Conservation (phyloP, 108 stramenopile species). For the Nitzschia sp. region DNA sequence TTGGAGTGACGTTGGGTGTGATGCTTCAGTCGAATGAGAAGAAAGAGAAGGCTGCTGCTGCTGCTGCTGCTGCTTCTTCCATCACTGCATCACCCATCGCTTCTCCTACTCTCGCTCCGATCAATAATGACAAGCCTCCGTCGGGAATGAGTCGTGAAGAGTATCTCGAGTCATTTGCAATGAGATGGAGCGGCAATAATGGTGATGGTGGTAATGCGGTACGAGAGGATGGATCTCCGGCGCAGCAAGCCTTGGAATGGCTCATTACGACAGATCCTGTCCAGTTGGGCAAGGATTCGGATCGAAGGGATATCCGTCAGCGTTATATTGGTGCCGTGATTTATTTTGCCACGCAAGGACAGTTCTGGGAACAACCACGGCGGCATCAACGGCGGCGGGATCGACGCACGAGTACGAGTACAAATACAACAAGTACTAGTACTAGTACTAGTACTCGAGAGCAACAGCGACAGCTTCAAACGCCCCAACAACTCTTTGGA, state of each 20-base stretch:
- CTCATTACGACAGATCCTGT: not conserved
- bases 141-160: not conserved
- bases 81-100: too few species aligned
- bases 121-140: too few species aligned
- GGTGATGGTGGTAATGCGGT: too few species aligned
- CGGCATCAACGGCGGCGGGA: not conserved
- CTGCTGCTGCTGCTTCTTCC: too few species aligned
- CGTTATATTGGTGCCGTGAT: constrained; percentile 21
- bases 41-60: too few species aligned
- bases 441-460: too few species aligned
- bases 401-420: not conserved
- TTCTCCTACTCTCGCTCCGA: too few species aligned
- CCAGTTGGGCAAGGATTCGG: not conserved
- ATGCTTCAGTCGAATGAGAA: too few species aligned
- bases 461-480: not conserved
- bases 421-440: too few species aligned
- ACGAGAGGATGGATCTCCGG: not conserved
- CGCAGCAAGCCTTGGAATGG: not conserved
- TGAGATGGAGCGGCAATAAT: not conserved
- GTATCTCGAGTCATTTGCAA: not conserved
- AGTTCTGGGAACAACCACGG: not conserved
- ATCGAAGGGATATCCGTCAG: not conserved
- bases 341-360: constrained; percentile 23
- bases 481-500: not conserved
- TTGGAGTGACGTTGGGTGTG: too few species aligned